phyloP scores from a whole-genome alignment of 2,329 filamentous ascomycete species.

The Paracamarosporium sp. region DNA sequence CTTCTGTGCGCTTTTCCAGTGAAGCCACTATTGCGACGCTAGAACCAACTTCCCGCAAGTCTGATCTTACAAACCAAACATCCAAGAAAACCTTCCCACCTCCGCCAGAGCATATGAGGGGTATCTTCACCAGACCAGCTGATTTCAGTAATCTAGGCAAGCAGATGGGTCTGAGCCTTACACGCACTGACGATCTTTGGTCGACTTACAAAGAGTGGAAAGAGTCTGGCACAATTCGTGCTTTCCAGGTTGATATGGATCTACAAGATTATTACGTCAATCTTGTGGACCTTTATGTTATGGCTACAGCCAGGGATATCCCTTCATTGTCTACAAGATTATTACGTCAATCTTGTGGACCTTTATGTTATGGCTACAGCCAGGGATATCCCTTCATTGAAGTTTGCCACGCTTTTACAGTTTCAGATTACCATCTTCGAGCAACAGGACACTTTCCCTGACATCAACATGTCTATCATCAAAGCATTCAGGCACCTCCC shows the following conservation, averaged over 20 bases:
- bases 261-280: conserved; percentile 21
- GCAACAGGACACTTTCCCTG: background rate
- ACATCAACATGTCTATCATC: background rate
- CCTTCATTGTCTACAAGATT: conserved; percentile 13
- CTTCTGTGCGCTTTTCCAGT: background rate
- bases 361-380: conserved; percentile 19
- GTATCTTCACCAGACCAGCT: background rate
- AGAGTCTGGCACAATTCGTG: background rate
- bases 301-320: conserved; percentile 4
- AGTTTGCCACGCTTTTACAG: conserved; percentile 16
- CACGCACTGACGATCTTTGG: background rate
- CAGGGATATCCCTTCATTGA: background rate
- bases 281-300: conserved; percentile 21
- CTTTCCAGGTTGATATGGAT: background rate
- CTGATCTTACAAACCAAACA: background rate
- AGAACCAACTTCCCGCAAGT: background rate
- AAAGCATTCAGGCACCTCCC: conserved; percentile 21
- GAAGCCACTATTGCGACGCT: background rate
- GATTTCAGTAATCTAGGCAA: background rate
- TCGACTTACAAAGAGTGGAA: conserved; percentile 7
- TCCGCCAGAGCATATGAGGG: background rate
- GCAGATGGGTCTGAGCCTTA: background rate
- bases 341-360: conserved; percentile 22
- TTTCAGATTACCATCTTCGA: conserved; percentile 21
- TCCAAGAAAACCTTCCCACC: background rate